These are phyloP conservation scores for Gamarada debralockiae DNA, from an alignment of 495 filamentous ascomycete genomes.

Conservation along the genomic window DNA sequence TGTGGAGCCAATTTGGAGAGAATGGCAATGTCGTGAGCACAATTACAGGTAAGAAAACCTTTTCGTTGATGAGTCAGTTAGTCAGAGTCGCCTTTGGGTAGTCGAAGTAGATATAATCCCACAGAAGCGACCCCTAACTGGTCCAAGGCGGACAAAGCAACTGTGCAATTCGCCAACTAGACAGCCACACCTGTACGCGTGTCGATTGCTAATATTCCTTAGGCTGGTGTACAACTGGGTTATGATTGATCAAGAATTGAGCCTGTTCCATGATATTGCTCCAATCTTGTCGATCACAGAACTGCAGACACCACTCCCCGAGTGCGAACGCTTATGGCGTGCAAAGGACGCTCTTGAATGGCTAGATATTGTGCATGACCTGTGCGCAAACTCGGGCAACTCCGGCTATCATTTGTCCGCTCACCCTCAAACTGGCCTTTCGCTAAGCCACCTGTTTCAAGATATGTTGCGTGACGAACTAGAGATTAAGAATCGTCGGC, in stretches of 20 bases:
- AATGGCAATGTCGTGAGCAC: constrained; percentile 54
- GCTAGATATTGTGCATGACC: constrained; percentile 44
- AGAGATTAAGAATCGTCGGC: constrained; percentile 23
- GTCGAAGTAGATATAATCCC: background rate
- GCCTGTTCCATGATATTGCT: constrained; percentile 56
- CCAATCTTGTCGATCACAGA: constrained; percentile 55
- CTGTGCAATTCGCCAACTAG: too few species aligned
- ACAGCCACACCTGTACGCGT: too few species aligned
- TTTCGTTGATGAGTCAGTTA: background rate
- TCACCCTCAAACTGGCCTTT: constrained; percentile 32
- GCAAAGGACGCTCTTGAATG: constrained; percentile 39
- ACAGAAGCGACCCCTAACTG: background rate
- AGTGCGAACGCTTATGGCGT: constrained; percentile 38
- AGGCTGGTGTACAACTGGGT: constrained; percentile 63
- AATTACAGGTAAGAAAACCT: constrained; percentile 45
- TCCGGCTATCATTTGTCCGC: constrained; percentile 33
- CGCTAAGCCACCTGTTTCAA: constrained; percentile 54
- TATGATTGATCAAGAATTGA: constrained; percentile 63
- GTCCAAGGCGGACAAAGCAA: background rate
- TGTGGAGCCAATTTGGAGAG: constrained; percentile 48
- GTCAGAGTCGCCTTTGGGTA: background rate
- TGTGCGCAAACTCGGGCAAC: constrained; percentile 36
- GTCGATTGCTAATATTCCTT: constrained; percentile 14
- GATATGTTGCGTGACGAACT: constrained; percentile 46
- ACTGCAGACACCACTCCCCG: constrained; percentile 53